Conservation (phyloP, 140 eudicot species). For the Stevia rebaudiana region DNA sequence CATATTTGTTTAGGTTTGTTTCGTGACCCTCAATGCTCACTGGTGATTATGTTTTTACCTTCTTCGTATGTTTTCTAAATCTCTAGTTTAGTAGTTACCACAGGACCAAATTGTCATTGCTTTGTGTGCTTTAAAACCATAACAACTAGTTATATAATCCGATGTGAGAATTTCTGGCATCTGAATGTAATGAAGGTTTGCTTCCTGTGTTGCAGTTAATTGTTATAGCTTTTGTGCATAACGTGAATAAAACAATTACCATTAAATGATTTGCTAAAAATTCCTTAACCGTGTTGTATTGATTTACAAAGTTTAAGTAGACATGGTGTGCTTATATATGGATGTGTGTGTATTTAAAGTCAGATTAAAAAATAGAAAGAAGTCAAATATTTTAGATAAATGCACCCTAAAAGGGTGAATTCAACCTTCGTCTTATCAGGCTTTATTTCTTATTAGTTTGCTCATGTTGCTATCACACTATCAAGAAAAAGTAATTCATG, state of each 20-base stretch:
- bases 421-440: not conserved
- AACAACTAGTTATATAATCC: not conserved
- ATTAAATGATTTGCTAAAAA: not conserved
- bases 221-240: not conserved
- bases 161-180: not conserved
- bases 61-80: not conserved
- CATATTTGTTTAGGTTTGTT: slow-evolving; percentile 76
- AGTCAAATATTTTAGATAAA: not conserved
- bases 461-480: not conserved
- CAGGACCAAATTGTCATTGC: not conserved
- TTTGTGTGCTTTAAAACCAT: not conserved
- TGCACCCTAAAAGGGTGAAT: not conserved
- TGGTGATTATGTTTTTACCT: not conserved
- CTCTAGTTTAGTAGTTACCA: not conserved
- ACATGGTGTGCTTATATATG: not conserved
- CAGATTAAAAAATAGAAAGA: not conserved
- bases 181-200: not conserved
- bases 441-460: not conserved
- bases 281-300: not conserved
- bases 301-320: not conserved
- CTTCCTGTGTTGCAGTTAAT: not conserved
- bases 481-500: not conserved
- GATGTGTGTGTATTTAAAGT: not conserved
- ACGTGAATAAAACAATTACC: not conserved
- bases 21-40: too few species aligned